Conservation (phyloP, 2,329 filamentous ascomycete species). For the Fusarium sp. region DNA sequence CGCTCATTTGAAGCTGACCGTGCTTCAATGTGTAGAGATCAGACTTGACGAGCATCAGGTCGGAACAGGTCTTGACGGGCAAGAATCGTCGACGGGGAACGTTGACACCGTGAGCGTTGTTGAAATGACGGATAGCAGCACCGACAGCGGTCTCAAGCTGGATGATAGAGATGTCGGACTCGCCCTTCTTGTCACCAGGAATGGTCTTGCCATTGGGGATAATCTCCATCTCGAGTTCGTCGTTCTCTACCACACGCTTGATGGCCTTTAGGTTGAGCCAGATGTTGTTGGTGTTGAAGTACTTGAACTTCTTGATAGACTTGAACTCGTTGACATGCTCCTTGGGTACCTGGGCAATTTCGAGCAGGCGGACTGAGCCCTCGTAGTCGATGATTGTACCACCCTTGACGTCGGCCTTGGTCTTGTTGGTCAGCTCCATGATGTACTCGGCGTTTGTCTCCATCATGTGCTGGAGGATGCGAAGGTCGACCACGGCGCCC, state of each 20-base stretch:
- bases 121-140: constrained; percentile 98
- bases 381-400: constrained; percentile 99
- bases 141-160: constrained; percentile 99
- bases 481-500: constrained; percentile 95
- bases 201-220: constrained; percentile 99
- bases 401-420: constrained; percentile 99
- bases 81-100: constrained; percentile 97
- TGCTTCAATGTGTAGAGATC: constrained; percentile 99
- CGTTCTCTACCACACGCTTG: constrained; percentile 98
- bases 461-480: constrained; percentile 99
- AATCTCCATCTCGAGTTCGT: constrained; percentile 99
- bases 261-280: constrained; percentile 98
- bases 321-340: constrained; percentile 99
- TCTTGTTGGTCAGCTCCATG: constrained; percentile 99
- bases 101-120: constrained; percentile 98
- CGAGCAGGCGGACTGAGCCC: constrained; percentile 92
- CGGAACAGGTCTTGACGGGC: constrained; percentile 99
- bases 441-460: constrained; percentile 98
- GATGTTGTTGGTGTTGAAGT: constrained; percentile 99
- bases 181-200: constrained; percentile 98
- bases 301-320: constrained; percentile 99
- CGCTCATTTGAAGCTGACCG: constrained; percentile 96
- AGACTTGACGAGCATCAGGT: constrained; percentile 99
- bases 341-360: constrained; percentile 99
- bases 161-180: constrained; percentile 96